These are phyloP conservation scores for Dendrobium huoshanense DNA, from an alignment of 106 monocot genomes.

Conservation along the genomic window DNA sequence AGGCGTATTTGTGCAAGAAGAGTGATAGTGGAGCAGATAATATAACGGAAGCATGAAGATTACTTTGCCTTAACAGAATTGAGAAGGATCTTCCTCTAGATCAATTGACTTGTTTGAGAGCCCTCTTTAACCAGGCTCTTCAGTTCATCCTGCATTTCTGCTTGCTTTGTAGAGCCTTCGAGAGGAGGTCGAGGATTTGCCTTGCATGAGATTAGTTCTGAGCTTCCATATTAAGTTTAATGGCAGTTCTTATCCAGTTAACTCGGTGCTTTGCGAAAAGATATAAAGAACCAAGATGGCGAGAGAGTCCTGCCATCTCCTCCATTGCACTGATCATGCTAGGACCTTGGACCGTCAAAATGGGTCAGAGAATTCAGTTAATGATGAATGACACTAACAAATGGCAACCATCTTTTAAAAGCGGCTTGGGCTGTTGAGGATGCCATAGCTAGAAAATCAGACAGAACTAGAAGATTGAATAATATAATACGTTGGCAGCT, in stretches of 20 bases:
- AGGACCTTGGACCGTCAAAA: too few relatives aligned
- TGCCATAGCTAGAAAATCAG: slow-evolving; percentile 14
- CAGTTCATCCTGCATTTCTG: slow-evolving; percentile 25
- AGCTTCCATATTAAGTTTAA: too few relatives aligned
- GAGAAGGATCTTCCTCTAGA: too few relatives aligned
- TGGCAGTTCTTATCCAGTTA: too few relatives aligned
- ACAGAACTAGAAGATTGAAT: slow-evolving; percentile 73
- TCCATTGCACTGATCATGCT: slow-evolving; percentile 82
- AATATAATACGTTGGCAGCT: slow-evolving; percentile 64
- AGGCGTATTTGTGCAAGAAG: too few relatives aligned
- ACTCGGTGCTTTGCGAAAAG: slow-evolving; percentile 54
- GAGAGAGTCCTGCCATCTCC: slow-evolving; percentile 78
- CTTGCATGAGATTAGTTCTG: too few relatives aligned
- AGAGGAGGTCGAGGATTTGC: too few relatives aligned
- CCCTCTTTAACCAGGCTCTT: slow-evolving; percentile 71
- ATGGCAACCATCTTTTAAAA: neutral
- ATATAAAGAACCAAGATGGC: slow-evolving; percentile 78
- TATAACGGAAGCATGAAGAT: too few relatives aligned
- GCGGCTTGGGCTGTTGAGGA: slow-evolving; percentile 32
- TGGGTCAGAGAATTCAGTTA: neutral
- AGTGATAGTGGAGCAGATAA: slow-evolving; percentile 7
- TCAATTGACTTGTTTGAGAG: neutral
- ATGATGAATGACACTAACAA: neutral
- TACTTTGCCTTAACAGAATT: too few relatives aligned
- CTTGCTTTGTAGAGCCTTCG: slow-evolving; percentile 30